Evolutionary conservation across 306 rosid species (phyloP).

Genomic region (Trifolium repens): DNA sequence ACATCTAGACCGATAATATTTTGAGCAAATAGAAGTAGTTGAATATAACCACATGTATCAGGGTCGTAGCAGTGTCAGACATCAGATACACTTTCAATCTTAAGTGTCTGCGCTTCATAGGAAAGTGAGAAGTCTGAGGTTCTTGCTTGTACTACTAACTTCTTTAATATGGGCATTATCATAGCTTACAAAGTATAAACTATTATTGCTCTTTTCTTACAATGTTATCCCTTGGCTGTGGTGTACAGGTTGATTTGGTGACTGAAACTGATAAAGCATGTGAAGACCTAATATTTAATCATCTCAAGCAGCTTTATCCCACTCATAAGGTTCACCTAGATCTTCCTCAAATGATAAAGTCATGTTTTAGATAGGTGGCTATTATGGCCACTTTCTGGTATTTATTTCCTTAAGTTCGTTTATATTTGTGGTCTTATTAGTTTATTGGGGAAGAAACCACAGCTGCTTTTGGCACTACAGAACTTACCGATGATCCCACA

Average conservation of each 20-base stretch:
- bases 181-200: slow-evolving; percentile 8
- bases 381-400: neutral
- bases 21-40: no score
- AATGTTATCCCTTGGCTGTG: slow-evolving; percentile 36
- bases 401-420: slow-evolving; percentile 34
- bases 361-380: slow-evolving; percentile 10
- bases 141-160: slow-evolving; percentile 1
- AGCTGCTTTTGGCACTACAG: slow-evolving; percentile 83
- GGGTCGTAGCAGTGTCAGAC: no score
- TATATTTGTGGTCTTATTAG: slow-evolving; percentile 50
- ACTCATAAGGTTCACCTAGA: slow-evolving; percentile 69
- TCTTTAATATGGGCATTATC: slow-evolving; percentile 17
- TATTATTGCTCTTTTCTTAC: slow-evolving; percentile 1
- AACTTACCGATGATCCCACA: slow-evolving; percentile 92
- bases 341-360: slow-evolving; percentile 22
- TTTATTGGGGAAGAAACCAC: slow-evolving; percentile 97
- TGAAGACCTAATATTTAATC: slow-evolving; percentile 83
- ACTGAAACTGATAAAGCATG: slow-evolving; percentile 99
- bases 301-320: slow-evolving; percentile 82
- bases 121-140: no score
- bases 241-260: slow-evolving; percentile 89
- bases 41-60: no score
- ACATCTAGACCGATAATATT: no score
- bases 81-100: no score
- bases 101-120: no score